These are phyloP conservation scores for Penicillium coffeae DNA, from an alignment of 495 filamentous ascomycete species.

Conservation along the genomic window DNA sequence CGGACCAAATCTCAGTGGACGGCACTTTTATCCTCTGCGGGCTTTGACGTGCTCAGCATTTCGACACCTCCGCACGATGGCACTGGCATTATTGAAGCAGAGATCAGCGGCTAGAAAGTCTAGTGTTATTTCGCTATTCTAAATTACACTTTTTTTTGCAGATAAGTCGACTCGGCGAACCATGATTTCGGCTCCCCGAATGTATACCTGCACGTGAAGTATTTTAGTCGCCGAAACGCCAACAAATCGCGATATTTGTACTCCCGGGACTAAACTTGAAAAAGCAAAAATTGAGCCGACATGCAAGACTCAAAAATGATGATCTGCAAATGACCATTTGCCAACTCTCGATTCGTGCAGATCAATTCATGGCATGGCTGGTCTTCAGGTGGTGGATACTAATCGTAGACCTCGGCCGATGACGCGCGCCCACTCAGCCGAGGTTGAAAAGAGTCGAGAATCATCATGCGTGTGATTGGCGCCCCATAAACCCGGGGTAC, in stretches of 20 bases:
- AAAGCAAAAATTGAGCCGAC: neutral
- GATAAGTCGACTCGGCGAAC: too few relatives aligned
- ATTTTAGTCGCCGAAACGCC: too few relatives aligned
- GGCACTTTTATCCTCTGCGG: constrained; percentile 15
- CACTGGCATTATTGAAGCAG: constrained; percentile 27
- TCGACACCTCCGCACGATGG: constrained; percentile 18
- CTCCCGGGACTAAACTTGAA: neutral
- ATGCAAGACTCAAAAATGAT: neutral
- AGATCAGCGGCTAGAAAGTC: too few relatives aligned
- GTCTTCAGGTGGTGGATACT: neutral
- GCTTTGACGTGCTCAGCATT: constrained; percentile 24
- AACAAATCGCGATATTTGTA: too few relatives aligned
- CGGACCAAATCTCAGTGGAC: constrained; percentile 19
- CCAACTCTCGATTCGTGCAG: neutral
- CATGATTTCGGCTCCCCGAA: too few relatives aligned
- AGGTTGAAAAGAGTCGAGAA: constrained; percentile 10
- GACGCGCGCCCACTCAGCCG: neutral
- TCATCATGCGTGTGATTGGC: constrained; percentile 14
- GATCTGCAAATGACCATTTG: neutral
- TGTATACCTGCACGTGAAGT: too few relatives aligned
- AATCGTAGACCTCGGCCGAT: constrained; percentile 12
- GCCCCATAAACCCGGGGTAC: constrained; percentile 10
- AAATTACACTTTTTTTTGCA: too few relatives aligned
- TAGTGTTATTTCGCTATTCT: too few relatives aligned
- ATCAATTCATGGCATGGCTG: neutral